Base-by-base conservation (phyloP, 2,329 filamentous ascomycete genomes). In the Lomentospora prolificans region DNA sequence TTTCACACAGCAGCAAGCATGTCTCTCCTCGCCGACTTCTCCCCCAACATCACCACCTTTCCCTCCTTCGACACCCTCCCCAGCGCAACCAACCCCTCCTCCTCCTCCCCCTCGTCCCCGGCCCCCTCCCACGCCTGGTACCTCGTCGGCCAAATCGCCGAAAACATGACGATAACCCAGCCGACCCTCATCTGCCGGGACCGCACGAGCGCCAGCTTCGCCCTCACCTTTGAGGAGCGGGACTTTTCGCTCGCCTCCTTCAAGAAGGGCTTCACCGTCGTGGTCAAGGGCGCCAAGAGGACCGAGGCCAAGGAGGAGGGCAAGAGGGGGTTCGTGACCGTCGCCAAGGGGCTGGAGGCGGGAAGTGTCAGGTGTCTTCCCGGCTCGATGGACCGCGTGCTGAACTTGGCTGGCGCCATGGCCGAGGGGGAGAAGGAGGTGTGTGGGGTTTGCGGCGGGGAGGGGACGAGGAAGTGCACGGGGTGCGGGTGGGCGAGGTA, bases 151-250 rank as follows among this genome's bases (percentile, higher is more conserved):
- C 70, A 76, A 56, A 66, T 77, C 56, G 72, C 72, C 58, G 68
- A 76, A 58, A 68, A 76, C 64, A 73, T 72, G 64, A 73, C 75
- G 41, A 75, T 78, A 60, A 77, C 69, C 19, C 72, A 76, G 59
- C 75, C 75, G 4, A 78, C 75, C 3, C 68, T 77, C 1, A 71
- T 77, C 53, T 69, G 70, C 17, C 64, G 66, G 31, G 75, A 78
- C 66, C 64, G 67, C 33, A 59, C 62, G 41, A 65, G 66, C 41
- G 60, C 63, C 19, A 66, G 72, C 31, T 77, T 77, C 59, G 75
- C 75, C 2, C 66, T 78, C 6, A 70, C 73, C 1, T 78, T 76
- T 56, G 72, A 73, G 57, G 72, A 73, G 30, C 59, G 64, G 24
- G 68, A 60, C 8, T 64, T 69, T 36, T 68, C 67, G 58, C 63